Evolutionary conservation across 345 rosid genomes (phyloP).

Genomic region (Cardamine resedifolia): DNA sequence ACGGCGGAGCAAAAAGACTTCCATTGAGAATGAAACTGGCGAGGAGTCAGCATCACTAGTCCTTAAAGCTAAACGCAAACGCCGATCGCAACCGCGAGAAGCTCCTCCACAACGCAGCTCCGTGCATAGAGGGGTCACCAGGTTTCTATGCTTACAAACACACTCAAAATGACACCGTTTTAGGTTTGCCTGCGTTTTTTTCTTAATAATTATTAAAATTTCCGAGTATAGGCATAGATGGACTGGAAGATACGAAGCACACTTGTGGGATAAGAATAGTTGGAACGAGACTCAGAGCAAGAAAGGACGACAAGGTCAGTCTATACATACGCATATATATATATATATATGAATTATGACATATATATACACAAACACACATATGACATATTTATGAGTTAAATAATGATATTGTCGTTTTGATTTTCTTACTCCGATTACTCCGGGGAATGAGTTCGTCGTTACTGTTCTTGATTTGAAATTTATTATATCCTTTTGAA

Average conservation of each 20-base stretch:
- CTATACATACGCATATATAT: background rate
- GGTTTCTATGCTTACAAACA: conserved; percentile 34
- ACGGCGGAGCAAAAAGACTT: conserved; percentile 12
- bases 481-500: background rate
- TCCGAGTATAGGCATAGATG: conserved; percentile 59
- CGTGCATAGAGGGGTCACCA: conserved; percentile 82
- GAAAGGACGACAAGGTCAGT: conserved; percentile 83
- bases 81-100: conserved; percentile 78
- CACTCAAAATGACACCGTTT: conserved; percentile 5
- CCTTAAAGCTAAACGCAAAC: conserved; percentile 61
- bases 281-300: conserved; percentile 84
- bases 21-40: conserved; percentile 9
- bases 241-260: conserved; percentile 88
- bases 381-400: background rate
- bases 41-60: conserved; percentile 36
- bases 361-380: no score
- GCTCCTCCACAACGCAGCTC: conserved; percentile 94
- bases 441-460: conserved; percentile 23
- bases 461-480: conserved; percentile 33
- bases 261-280: conserved; percentile 83
- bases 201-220: background rate
- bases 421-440: conserved; percentile 11
- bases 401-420: conserved; percentile 1
- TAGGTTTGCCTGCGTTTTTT: background rate
- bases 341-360: no score